Percentiles rank a stretch among this genome's conserved stretches.
These are phyloP conservation scores for Sesbania bispinosa DNA, from an alignment of 306 rosid genomes.

Conservation along the genomic window DNA sequence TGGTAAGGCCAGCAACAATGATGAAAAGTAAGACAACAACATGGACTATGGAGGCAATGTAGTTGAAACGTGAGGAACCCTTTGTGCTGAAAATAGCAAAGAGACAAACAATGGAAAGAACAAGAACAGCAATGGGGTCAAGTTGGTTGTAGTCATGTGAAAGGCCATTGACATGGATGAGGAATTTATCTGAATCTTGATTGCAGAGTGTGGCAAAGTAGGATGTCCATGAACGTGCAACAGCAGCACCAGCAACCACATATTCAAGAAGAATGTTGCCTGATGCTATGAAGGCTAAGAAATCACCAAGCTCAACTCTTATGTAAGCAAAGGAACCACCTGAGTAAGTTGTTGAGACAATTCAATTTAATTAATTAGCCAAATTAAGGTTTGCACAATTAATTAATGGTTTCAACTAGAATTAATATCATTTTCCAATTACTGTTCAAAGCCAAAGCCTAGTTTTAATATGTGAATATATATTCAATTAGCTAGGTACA, in stretches of 20 bases:
- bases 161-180: constrained; percentile 36
- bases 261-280: constrained; percentile 83
- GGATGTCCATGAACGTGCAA: constrained; percentile 87
- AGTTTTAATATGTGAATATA: too few relatives aligned
- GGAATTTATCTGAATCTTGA: constrained; percentile 47
- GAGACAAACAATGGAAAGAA: constrained; percentile 22
- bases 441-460: too few relatives aligned
- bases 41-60: constrained; percentile 60
- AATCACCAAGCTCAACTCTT: constrained; percentile 83
- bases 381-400: background rate
- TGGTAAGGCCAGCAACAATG: constrained; percentile 56
- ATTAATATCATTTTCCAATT: too few relatives aligned
- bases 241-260: constrained; percentile 60
- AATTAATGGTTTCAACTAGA: background rate
- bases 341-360: too few relatives aligned
- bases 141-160: constrained; percentile 28
- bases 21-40: constrained; percentile 52
- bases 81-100: constrained; percentile 58
- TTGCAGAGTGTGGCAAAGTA: constrained; percentile 82
- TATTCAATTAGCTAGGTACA: too few relatives aligned
- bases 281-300: constrained; percentile 66
- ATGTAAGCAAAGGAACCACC: constrained; percentile 91
- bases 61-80: constrained; percentile 66
- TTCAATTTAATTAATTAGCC: background rate
- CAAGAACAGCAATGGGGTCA: constrained; percentile 54